Evolutionary conservation across 2,329 filamentous ascomycete genomes (phyloP).

Genomic region (Fusarium lateritium): DNA sequence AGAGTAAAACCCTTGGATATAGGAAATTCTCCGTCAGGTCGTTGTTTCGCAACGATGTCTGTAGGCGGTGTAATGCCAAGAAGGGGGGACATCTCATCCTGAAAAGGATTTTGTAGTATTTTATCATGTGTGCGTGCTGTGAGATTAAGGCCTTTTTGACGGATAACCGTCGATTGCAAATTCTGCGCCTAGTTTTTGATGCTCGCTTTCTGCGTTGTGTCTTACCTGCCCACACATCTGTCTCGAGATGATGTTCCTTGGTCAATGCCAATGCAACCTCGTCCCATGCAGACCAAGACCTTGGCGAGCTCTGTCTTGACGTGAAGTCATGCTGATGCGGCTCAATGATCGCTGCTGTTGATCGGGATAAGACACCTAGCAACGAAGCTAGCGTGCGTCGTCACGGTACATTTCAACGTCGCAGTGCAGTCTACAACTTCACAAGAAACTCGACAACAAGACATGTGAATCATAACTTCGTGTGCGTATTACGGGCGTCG

Average conservation of each 20-base stretch:
- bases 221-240: too few relatives aligned
- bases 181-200: background rate
- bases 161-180: background rate
- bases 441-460: background rate
- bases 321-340: slow-evolving; percentile 5
- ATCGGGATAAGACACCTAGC: background rate
- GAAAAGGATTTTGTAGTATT: slow-evolving; percentile 39
- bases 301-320: background rate
- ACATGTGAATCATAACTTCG: slow-evolving; percentile 15
- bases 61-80: slow-evolving; percentile 71
- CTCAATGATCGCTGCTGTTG: background rate
- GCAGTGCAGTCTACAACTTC: background rate
- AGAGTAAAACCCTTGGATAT: slow-evolving; percentile 73
- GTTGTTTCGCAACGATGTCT: slow-evolving; percentile 54
- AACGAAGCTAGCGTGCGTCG: slow-evolving; percentile 1
- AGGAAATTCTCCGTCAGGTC: slow-evolving; percentile 71
- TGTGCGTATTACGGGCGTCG: slow-evolving; percentile 11
- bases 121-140: background rate
- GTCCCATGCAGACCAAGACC: background rate
- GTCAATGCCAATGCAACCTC: background rate
- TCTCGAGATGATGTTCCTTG: too few relatives aligned
- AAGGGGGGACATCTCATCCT: slow-evolving; percentile 68
- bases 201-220: background rate
- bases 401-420: background rate
- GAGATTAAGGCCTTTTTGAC: background rate